Percentiles rank a stretch among this genome's conserved stretches.
Conservation (phyloP, 2,329 filamentous ascomycete genomes). For the Periconia macrospinosa region DNA sequence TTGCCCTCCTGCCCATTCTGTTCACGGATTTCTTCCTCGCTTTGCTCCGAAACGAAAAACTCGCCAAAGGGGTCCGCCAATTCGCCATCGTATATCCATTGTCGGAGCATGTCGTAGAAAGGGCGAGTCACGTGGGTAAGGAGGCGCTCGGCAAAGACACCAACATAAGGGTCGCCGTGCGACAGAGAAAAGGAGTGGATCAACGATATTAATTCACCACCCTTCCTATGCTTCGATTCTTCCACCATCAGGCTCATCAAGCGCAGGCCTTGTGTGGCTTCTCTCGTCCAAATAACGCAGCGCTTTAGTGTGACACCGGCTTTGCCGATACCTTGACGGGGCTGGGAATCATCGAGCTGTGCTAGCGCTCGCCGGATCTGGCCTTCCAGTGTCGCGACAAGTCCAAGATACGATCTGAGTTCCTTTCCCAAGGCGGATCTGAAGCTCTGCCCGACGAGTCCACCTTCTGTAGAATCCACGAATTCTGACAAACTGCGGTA, state of each 20-base stretch:
- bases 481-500: conserved; percentile 81
- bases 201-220: conserved; percentile 88
- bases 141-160: conserved; percentile 86
- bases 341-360: conserved; percentile 68
- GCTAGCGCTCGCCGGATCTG: conserved; percentile 84
- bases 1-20: conserved; percentile 44
- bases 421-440: conserved; percentile 83
- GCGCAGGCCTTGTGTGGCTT: conserved; percentile 92
- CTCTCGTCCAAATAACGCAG: conserved; percentile 95
- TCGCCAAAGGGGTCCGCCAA: conserved; percentile 93
- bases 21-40: conserved; percentile 52
- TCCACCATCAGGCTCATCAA: conserved; percentile 94
- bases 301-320: conserved; percentile 91
- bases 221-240: conserved; percentile 78
- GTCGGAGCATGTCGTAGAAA: conserved; percentile 93
- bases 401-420: conserved; percentile 82
- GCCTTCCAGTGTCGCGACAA: conserved; percentile 89
- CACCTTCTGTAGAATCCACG: conserved; percentile 77
- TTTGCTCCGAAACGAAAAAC: conserved; percentile 91
- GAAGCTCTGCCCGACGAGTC: conserved; percentile 88
- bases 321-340: conserved; percentile 74
- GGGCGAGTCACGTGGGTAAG: conserved; percentile 85
- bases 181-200: conserved; percentile 93
- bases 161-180: conserved; percentile 93
- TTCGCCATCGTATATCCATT: conserved; percentile 98